These are phyloP conservation scores for Ogataea zsoltii DNA, from an alignment of 805 yeast genomes.

Conservation along the genomic window DNA sequence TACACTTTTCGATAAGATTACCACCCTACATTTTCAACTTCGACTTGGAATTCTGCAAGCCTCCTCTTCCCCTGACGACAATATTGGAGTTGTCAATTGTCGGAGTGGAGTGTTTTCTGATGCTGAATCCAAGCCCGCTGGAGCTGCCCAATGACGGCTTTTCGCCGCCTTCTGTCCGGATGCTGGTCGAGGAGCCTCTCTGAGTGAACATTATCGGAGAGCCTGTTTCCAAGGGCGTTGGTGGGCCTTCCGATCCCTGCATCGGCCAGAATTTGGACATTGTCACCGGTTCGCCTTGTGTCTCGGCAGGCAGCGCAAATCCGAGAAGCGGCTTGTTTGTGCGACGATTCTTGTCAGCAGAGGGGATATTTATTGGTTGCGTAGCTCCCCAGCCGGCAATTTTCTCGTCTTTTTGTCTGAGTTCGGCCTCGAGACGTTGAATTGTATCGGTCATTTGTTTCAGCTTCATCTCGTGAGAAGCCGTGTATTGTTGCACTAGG, in stretches of 20 bases:
- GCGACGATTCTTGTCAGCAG: background rate
- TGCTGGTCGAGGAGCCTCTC: background rate
- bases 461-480: slow-evolving; percentile 15
- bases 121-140: slow-evolving; percentile 12
- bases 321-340: slow-evolving; percentile 6
- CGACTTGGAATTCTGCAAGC: slow-evolving; percentile 24
- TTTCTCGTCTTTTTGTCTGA: slow-evolving; percentile 18
- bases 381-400: slow-evolving; percentile 21
- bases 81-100: slow-evolving; percentile 16
- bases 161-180: background rate
- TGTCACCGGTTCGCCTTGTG: background rate
- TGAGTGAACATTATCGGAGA: slow-evolving; percentile 1
- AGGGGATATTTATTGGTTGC: slow-evolving; percentile 28
- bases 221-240: slow-evolving; percentile 2
- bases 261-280: slow-evolving; percentile 2
- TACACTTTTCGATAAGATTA: background rate
- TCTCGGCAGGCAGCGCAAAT: background rate
- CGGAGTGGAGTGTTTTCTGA: slow-evolving; percentile 17
- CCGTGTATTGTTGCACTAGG: slow-evolving; percentile 1
- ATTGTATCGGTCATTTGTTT: slow-evolving; percentile 7
- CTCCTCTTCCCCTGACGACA: slow-evolving; percentile 27
- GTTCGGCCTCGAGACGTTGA: slow-evolving; percentile 10
- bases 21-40: slow-evolving; percentile 21
- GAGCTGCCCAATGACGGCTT: background rate
- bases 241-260: slow-evolving; percentile 7